These are phyloP conservation scores for Acanthochlamys bracteata DNA, from an alignment of 106 monocot genomes.

Conservation along the genomic window DNA sequence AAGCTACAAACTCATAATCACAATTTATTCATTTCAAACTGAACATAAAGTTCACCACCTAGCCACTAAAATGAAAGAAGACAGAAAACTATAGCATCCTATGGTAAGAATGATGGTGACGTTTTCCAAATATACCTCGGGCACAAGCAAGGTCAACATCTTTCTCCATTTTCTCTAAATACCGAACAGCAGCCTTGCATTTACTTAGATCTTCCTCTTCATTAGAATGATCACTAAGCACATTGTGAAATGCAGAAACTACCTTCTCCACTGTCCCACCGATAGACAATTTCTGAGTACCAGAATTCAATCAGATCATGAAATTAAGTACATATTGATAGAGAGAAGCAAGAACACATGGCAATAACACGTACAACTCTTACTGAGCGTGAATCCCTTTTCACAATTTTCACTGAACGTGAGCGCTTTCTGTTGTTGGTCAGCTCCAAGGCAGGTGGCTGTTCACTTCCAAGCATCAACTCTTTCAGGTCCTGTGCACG, in stretches of 20 bases:
- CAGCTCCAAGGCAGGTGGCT: slow-evolving; percentile 61
- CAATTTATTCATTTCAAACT: too few species aligned
- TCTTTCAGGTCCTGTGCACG: slow-evolving; percentile 62
- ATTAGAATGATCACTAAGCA: slow-evolving; percentile 46
- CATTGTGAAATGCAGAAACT: slow-evolving; percentile 76
- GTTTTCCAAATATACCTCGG: slow-evolving; percentile 22
- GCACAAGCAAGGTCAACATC: slow-evolving; percentile 64
- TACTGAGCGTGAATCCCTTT: slow-evolving; percentile 80
- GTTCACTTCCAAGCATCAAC: slow-evolving; percentile 79
- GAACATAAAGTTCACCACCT: too few species aligned
- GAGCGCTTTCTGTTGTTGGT: slow-evolving; percentile 70
- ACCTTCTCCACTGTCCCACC: slow-evolving; percentile 92
- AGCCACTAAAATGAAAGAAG: too few species aligned
- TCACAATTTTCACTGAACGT: slow-evolving; percentile 75
- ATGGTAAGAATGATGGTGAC: too few species aligned
- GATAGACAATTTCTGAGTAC: slow-evolving; percentile 74
- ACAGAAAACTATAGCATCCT: too few species aligned
- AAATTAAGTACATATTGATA: too few species aligned
- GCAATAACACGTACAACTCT: slow-evolving; percentile 48
- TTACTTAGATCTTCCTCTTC: slow-evolving; percentile 68
- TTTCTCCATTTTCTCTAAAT: slow-evolving; percentile 79
- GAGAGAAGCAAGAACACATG: too few species aligned
- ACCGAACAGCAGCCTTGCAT: slow-evolving; percentile 50
- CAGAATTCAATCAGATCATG: too few species aligned
- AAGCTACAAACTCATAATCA: too few species aligned